phyloP scores from a whole-genome alignment of 2,329 filamentous ascomycete species.

The Fusarium sp. region DNA sequence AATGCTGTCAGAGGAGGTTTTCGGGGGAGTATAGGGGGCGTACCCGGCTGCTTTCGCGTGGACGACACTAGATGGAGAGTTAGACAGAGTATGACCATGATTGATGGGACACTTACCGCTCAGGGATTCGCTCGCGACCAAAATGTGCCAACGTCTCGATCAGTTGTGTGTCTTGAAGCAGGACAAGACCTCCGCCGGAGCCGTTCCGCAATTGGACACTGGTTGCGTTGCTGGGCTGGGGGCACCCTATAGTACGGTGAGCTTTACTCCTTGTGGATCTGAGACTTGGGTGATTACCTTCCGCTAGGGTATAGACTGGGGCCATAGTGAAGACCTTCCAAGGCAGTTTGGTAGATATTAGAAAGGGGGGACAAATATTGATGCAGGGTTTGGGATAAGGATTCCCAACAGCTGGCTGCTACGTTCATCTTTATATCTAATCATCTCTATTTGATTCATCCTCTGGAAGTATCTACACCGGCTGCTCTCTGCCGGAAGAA shows the following conservation, averaged over 20 bases:
- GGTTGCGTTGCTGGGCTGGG: slow-evolving; percentile 1
- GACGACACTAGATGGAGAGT: not conserved
- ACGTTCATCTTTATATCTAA: not conserved
- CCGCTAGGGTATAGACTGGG: not conserved
- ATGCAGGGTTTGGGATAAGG: not conserved
- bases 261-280: too few species aligned
- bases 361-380: not conserved
- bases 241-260: not conserved
- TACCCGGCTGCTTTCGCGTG: not conserved
- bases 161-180: slow-evolving; percentile 74
- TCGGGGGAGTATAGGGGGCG: not conserved
- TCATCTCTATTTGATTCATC: not conserved
- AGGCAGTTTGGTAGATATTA: not conserved
- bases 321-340: not conserved
- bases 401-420: not conserved
- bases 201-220: slow-evolving; percentile 1
- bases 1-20: slow-evolving; percentile 6
- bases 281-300: not conserved
- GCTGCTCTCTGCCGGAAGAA: not conserved
- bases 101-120: slow-evolving; percentile 45
- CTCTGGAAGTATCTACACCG: not conserved
- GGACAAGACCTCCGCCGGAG: slow-evolving; percentile 30
- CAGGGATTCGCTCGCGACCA: slow-evolving; percentile 62
- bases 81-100: not conserved
- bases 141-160: slow-evolving; percentile 70